These are phyloP conservation scores for Pseudopediastrum boryanum DNA, from an alignment of 139 green algal species.

Conservation along the genomic window DNA sequence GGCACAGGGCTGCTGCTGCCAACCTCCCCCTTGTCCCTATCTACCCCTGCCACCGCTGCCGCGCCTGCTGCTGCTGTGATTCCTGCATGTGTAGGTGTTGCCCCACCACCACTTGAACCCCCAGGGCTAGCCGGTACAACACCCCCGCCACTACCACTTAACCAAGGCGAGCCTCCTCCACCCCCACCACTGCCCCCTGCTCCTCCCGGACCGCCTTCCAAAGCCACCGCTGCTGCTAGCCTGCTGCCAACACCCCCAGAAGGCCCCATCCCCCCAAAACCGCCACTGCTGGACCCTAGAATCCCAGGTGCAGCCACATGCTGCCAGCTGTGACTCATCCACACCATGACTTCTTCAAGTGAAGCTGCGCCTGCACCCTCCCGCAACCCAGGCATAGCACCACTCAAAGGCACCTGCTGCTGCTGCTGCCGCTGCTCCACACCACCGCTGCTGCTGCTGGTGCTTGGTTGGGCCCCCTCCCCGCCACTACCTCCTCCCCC, in stretches of 20 bases:
- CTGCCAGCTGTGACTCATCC: slow-evolving; percentile 5
- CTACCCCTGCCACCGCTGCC: slow-evolving; percentile 14
- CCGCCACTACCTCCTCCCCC: background rate
- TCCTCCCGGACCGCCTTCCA: background rate
- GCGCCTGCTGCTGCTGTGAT: background rate
- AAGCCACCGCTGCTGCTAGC: background rate
- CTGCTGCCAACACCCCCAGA: background rate
- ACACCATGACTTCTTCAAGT: slow-evolving; percentile 20
- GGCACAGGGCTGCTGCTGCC: background rate
- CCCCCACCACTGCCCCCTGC: background rate
- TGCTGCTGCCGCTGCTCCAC: slow-evolving; percentile 8
- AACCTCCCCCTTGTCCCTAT: background rate
- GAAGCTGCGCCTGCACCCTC: background rate
- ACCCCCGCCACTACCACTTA: background rate
- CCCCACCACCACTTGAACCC: background rate
- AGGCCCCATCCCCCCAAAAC: too few relatives aligned
- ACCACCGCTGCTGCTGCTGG: too few relatives aligned
- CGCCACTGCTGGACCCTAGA: background rate
- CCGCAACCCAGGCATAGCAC: background rate
- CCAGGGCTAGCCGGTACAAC: background rate
- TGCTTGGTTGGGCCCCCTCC: too few relatives aligned
- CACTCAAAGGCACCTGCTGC: slow-evolving; percentile 13
- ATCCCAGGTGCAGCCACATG: slow-evolving; percentile 22
- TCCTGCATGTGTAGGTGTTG: background rate
- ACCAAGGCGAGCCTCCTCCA: background rate